These are phyloP conservation scores for Colletotrichum orchidophilum DNA, from an alignment of 2,329 filamentous ascomycete genomes.

Conservation along the genomic window DNA sequence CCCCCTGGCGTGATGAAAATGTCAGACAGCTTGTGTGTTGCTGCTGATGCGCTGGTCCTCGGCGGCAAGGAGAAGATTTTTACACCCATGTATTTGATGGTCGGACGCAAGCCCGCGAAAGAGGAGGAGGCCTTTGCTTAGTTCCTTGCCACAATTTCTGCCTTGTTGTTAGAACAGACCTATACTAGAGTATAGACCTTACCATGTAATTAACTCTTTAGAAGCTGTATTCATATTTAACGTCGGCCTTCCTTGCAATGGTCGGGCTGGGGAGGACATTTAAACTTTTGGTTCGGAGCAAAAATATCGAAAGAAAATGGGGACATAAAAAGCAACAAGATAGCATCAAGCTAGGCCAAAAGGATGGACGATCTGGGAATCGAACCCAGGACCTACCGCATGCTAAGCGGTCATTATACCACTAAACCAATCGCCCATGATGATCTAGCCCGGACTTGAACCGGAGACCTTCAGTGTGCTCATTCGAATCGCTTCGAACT, in stretches of 20 bases:
- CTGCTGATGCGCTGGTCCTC: constrained; percentile 82
- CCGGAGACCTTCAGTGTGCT: constrained; percentile 32
- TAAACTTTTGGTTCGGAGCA: no score
- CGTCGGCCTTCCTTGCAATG: no score
- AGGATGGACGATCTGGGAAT: constrained; percentile 31
- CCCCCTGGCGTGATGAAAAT: constrained; percentile 87
- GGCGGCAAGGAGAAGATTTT: constrained; percentile 87
- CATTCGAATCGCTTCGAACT: constrained; percentile 2
- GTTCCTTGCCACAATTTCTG: not conserved
- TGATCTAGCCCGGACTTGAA: constrained; percentile 33
- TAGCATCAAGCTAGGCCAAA: not conserved
- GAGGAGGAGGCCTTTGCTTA: not conserved
- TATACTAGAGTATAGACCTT: not conserved
- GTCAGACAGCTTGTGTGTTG: constrained; percentile 80
- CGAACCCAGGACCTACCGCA: constrained; percentile 32
- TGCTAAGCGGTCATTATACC: constrained; percentile 34
- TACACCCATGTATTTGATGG: constrained; percentile 96
- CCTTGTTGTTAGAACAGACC: no score
- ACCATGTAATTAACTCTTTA: not conserved
- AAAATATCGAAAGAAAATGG: not conserved
- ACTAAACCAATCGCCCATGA: constrained; percentile 30
- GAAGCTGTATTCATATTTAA: not conserved
- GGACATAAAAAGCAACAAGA: not conserved
- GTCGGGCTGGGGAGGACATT: no score
- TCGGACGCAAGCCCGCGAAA: constrained; percentile 77